Percentiles rank a stretch among this genome's conserved stretches.
Evolutionary conservation across 345 rosid species (phyloP).

Genomic region (Pelargonium nanum): DNA sequence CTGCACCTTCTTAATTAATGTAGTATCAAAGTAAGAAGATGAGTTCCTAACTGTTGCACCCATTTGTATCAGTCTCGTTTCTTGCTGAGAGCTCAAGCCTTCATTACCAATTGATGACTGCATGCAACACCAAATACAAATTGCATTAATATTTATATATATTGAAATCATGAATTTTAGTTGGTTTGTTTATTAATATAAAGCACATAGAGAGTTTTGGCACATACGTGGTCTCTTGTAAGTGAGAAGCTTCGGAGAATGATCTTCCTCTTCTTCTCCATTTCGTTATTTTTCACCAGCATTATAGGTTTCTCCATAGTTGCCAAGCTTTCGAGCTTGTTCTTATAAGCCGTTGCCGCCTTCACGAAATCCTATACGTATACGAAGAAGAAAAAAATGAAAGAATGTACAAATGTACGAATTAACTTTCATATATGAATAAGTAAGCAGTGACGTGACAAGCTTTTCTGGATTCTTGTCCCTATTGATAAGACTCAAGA

Average conservation of each 20-base stretch:
- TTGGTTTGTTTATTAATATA: not conserved
- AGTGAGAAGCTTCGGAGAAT: slow-evolving; percentile 63
- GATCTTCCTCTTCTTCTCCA: slow-evolving; percentile 53
- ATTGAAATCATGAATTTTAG: slow-evolving; percentile 16
- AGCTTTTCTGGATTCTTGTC: no score
- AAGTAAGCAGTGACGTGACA: no score
- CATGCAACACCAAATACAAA: not conserved
- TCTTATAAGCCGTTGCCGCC: slow-evolving; percentile 75
- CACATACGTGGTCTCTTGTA: slow-evolving; percentile 35
- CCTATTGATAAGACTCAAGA: no score
- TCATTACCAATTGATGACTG: slow-evolving; percentile 42
- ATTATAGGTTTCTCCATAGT: slow-evolving; percentile 29
- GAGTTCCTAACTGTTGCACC: slow-evolving; percentile 89
- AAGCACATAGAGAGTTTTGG: not conserved
- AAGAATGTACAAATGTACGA: not conserved
- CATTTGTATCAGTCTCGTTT: slow-evolving; percentile 78
- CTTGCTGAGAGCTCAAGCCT: slow-evolving; percentile 58
- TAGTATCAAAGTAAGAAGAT: not conserved
- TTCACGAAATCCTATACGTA: slow-evolving; percentile 64
- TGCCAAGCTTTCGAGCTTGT: slow-evolving; percentile 44
- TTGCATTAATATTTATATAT: no score
- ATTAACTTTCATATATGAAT: no score
- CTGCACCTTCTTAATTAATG: slow-evolving; percentile 49
- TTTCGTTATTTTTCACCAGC: slow-evolving; percentile 33
- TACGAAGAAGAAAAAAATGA: no score